phyloP scores from a whole-genome alignment of 176 grass and related monocot genomes.

The Paspalum notatum region DNA sequence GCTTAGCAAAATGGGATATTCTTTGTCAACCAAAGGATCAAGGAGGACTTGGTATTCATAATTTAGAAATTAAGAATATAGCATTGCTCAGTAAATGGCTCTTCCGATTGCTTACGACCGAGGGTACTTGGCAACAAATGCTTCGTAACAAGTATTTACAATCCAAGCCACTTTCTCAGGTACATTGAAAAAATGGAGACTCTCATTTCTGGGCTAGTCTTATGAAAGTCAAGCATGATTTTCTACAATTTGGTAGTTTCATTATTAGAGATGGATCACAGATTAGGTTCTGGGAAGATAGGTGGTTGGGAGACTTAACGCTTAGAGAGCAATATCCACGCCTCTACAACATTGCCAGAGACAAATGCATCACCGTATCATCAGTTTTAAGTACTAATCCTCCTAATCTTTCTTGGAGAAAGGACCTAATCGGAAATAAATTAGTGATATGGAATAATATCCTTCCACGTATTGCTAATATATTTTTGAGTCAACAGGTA shows the following conservation, averaged over 20 bases:
- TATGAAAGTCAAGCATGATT: neutral
- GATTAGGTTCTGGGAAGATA: too few relatives aligned
- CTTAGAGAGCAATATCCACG: too few relatives aligned
- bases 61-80: neutral
- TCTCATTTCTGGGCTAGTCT: neutral
- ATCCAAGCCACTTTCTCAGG: neutral
- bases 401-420: neutral
- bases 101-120: neutral
- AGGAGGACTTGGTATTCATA: neutral
- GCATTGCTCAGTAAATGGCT: neutral
- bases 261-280: neutral
- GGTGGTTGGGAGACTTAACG: too few relatives aligned
- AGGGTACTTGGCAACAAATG: neutral
- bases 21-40: neutral
- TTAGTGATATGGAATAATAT: neutral
- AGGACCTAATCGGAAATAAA: neutral
- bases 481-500: too few relatives aligned
- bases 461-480: neutral
- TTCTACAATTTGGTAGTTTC: neutral
- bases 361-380: too few relatives aligned
- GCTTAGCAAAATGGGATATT: neutral
- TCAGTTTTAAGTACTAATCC: too few relatives aligned
- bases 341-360: too few relatives aligned
- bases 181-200: neutral
- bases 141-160: neutral